A percentile compares a stretch with the other conserved stretches of the same genome.
These are phyloP conservation scores for Farysia itapuensis DNA, from an alignment of 1,284 basidiomycete genomes.

Conservation along the genomic window DNA sequence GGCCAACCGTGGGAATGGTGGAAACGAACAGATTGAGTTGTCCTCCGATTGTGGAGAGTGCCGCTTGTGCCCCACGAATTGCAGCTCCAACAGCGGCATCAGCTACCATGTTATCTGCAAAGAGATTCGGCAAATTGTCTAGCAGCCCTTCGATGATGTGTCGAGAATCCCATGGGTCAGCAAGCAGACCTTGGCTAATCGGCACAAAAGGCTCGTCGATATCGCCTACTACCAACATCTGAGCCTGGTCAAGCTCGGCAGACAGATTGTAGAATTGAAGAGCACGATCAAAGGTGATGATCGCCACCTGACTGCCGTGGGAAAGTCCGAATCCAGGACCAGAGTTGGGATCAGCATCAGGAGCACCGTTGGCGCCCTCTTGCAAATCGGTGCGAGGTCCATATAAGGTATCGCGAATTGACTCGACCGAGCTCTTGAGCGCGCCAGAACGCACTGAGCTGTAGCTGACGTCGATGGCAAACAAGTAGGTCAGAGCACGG, in stretches of 20 bases:
- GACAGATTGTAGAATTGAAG: constrained; percentile 89
- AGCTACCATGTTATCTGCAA: constrained; percentile 64
- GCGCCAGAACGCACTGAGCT: constrained; percentile 75
- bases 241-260: constrained; percentile 67
- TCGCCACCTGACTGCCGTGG: constrained; percentile 63
- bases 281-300: constrained; percentile 80
- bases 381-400: constrained; percentile 40
- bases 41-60: constrained; percentile 79
- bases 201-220: constrained; percentile 89
- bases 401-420: constrained; percentile 72
- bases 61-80: constrained; percentile 66
- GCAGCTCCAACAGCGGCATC: constrained; percentile 78
- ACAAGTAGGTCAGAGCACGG: constrained; percentile 74
- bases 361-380: constrained; percentile 23
- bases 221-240: constrained; percentile 84
- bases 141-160: constrained; percentile 70
- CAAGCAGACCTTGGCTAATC: constrained; percentile 74
- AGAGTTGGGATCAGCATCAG: constrained; percentile 16
- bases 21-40: constrained; percentile 82
- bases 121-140: constrained; percentile 70
- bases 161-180: constrained; percentile 73
- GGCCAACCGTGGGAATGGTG: constrained; percentile 75
- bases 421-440: constrained; percentile 70
- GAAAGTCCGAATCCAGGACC: constrained; percentile 55
- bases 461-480: constrained; percentile 82